phyloP scores from a whole-genome alignment of 495 filamentous ascomycete genomes.

The Cairneyella variabilis region DNA sequence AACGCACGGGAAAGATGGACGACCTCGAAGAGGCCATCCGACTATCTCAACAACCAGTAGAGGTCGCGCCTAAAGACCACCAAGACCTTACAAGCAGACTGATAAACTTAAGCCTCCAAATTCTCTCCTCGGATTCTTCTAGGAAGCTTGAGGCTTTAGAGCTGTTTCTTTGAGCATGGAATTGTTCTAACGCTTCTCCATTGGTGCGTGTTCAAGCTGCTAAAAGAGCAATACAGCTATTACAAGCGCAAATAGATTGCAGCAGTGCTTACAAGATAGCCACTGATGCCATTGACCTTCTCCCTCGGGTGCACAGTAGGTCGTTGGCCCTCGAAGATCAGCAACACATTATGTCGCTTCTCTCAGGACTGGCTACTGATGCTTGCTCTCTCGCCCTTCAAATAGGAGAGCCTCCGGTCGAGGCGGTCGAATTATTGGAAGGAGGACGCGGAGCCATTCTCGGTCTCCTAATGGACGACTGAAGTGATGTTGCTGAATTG shows the following conservation, averaged over 20 bases:
- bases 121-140: background rate
- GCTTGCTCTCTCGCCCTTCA: background rate
- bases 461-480: background rate
- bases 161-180: background rate
- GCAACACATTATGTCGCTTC: background rate
- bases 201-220: background rate
- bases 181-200: background rate
- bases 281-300: background rate
- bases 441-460: background rate
- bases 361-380: background rate
- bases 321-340: background rate
- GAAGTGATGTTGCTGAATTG: background rate
- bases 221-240: background rate
- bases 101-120: background rate
- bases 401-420: background rate
- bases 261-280: background rate
- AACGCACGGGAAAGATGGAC: background rate
- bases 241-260: background rate
- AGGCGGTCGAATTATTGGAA: background rate
- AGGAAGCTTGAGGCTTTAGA: background rate
- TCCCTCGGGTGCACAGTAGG: background rate
- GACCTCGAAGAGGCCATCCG: background rate
- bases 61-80: background rate
- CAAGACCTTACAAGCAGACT: background rate
- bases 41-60: background rate